These are phyloP conservation scores for Canavalia ensiformis DNA, from an alignment of 306 rosid species.

Conservation along the genomic window DNA sequence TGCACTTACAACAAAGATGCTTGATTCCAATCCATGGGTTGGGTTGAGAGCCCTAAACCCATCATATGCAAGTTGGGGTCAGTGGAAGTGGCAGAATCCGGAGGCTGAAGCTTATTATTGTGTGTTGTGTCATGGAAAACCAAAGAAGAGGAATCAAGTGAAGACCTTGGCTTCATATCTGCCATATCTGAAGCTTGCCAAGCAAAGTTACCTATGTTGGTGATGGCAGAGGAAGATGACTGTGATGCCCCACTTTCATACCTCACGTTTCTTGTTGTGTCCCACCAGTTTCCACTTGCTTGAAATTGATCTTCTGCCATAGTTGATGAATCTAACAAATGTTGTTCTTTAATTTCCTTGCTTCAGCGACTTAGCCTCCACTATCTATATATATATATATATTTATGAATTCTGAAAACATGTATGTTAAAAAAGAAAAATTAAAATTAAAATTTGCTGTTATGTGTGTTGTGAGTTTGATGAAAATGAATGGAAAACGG, in stretches of 20 bases:
- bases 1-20: conserved; percentile 75
- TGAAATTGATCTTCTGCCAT: conserved; percentile 93
- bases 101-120: conserved; percentile 52
- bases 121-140: conserved; percentile 57
- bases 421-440: background rate
- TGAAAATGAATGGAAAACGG: conserved; percentile 75
- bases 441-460: background rate
- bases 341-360: background rate
- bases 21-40: conserved; percentile 87
- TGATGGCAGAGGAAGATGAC: conserved; percentile 73
- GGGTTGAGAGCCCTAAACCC: conserved; percentile 90
- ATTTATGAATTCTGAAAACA: background rate
- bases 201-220: conserved; percentile 64
- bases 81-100: conserved; percentile 55
- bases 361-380: conserved; percentile 17
- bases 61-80: conserved; percentile 84
- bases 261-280: conserved; percentile 66
- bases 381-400: background rate
- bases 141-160: conserved; percentile 70
- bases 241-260: conserved; percentile 76
- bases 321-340: conserved; percentile 15
- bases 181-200: conserved; percentile 69
- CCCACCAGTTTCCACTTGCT: conserved; percentile 91
- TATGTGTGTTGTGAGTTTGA: conserved; percentile 41
- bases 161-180: conserved; percentile 70